Percentiles rank a stretch among this genome's conserved stretches.
These are phyloP conservation scores for Cyathus striatus DNA, from an alignment of 768 basidiomycete genomes.

Conservation along the genomic window DNA sequence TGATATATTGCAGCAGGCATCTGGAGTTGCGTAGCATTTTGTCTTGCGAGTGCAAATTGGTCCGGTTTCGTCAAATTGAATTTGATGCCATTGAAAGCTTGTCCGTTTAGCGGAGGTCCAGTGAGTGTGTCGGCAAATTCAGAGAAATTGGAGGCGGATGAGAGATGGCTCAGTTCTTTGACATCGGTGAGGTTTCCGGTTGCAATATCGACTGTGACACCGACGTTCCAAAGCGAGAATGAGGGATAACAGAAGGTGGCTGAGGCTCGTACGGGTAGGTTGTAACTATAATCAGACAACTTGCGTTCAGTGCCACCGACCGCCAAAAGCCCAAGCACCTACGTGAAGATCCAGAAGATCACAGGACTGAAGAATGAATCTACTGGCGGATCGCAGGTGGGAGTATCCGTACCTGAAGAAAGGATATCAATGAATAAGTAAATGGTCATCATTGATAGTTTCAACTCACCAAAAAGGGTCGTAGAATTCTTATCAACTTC, in stretches of 20 bases:
- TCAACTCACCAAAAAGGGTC: constrained; percentile 36
- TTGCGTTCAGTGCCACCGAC: neutral
- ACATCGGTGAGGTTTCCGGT: constrained; percentile 39
- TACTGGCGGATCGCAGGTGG: constrained; percentile 16
- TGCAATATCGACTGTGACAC: constrained; percentile 36
- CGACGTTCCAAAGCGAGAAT: constrained; percentile 39
- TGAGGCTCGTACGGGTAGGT: constrained; percentile 22
- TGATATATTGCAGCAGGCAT: constrained; percentile 50
- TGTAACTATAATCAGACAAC: neutral
- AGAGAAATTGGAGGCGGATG: constrained; percentile 31
- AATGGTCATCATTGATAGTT: neutral
- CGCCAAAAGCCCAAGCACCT: neutral
- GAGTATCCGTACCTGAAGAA: constrained; percentile 21
- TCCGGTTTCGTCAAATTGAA: constrained; percentile 40
- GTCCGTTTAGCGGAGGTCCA: constrained; percentile 35
- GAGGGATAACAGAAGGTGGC: constrained; percentile 44
- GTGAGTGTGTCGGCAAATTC: constrained; percentile 39
- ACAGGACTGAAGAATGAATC: constrained; percentile 39
- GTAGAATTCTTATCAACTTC: constrained; percentile 30
- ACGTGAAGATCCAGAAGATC: constrained; percentile 55
- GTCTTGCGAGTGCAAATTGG: constrained; percentile 30
- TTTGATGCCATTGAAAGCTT: constrained; percentile 49
- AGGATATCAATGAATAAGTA: neutral
- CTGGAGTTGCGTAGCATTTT: constrained; percentile 40
- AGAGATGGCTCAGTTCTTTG: constrained; percentile 31